A percentile compares a stretch with the other conserved stretches of the same genome.
Conservation (phyloP, 305 asterid genomes). For the Fraxinus nigra region DNA sequence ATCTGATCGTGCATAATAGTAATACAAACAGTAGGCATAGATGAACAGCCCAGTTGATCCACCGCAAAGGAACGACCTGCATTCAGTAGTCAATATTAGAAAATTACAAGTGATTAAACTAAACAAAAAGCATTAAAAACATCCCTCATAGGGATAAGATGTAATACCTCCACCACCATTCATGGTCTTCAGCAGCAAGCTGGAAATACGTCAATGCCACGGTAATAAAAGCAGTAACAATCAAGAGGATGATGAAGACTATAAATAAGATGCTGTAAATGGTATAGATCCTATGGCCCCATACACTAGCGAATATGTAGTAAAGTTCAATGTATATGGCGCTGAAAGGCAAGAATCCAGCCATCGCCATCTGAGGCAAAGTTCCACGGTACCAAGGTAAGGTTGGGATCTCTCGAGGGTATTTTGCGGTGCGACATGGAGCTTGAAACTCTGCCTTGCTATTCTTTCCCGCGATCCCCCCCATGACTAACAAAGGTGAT, state of each 20-base stretch:
- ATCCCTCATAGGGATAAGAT: neutral
- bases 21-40: slow-evolving; percentile 67
- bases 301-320: slow-evolving; percentile 78
- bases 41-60: slow-evolving; percentile 80
- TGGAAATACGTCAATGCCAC: slow-evolving; percentile 79
- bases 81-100: neutral
- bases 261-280: slow-evolving; percentile 72
- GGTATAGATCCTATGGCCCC: slow-evolving; percentile 84
- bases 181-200: slow-evolving; percentile 86
- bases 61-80: slow-evolving; percentile 75
- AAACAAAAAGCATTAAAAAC: neutral
- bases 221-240: slow-evolving; percentile 74
- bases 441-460: slow-evolving; percentile 81
- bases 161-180: slow-evolving; percentile 91
- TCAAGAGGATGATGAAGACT: slow-evolving; percentile 68
- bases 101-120: neutral
- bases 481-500: slow-evolving; percentile 69
- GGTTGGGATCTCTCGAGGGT: slow-evolving; percentile 79
- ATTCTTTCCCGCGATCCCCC: slow-evolving; percentile 80
- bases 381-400: slow-evolving; percentile 71
- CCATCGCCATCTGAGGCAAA: slow-evolving; percentile 89
- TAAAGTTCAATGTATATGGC: slow-evolving; percentile 77
- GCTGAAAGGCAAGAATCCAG: slow-evolving; percentile 79
- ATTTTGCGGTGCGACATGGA: slow-evolving; percentile 75
- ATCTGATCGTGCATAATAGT: slow-evolving; percentile 75